Conservation (phyloP, 2,329 filamentous ascomycete species). For the Colletotrichum tamarilloi region DNA sequence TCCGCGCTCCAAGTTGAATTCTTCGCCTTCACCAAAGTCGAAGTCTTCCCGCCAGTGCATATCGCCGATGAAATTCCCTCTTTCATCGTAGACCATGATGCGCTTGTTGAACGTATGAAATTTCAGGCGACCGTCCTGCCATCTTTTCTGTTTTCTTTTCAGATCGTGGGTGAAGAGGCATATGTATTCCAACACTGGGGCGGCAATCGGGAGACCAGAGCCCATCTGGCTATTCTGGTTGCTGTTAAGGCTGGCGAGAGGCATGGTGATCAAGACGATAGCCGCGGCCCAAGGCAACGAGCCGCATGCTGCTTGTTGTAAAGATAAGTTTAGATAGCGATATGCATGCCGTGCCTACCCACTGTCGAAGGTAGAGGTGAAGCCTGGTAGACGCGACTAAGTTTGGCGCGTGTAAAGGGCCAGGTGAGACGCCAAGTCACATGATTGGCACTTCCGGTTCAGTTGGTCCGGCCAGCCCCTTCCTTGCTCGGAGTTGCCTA, state of each 20-base stretch:
- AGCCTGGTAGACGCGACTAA: not conserved
- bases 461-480: not conserved
- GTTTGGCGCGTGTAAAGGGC: not conserved
- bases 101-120: slow-evolving; percentile 93
- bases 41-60: slow-evolving; percentile 80
- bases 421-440: not conserved
- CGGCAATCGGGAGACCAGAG: slow-evolving; percentile 66
- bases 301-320: not conserved
- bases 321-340: not conserved
- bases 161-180: slow-evolving; percentile 91
- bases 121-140: slow-evolving; percentile 91
- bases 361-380: not conserved
- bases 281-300: not conserved
- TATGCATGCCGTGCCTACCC: not conserved
- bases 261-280: not conserved
- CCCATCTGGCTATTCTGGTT: not conserved
- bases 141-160: slow-evolving; percentile 87
- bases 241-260: not conserved
- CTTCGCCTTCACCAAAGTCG: slow-evolving; percentile 82
- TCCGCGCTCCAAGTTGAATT: slow-evolving; percentile 81
- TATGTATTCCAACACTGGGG: slow-evolving; percentile 81
- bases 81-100: slow-evolving; percentile 89
- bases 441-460: not conserved
- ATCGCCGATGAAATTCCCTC: slow-evolving; percentile 85
- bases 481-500: not conserved